A percentile compares a stretch with the other conserved stretches of the same genome.
Evolutionary conservation across 306 rosid species (phyloP).

Genomic region (barrel medic (Medicago truncatula)): DNA sequence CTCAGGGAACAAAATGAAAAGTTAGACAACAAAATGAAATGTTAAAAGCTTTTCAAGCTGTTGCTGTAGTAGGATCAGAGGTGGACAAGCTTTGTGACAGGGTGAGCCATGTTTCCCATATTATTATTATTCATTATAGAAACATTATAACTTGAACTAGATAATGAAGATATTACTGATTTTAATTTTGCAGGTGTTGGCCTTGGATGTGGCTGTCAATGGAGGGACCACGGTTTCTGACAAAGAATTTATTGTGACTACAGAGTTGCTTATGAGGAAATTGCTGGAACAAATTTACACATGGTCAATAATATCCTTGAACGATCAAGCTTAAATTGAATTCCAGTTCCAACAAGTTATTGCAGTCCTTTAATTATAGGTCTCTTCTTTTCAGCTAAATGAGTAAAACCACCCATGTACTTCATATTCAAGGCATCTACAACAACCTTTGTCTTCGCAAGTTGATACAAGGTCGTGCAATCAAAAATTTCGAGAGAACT

Average conservation of each 20-base stretch:
- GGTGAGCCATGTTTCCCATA: conserved; percentile 48
- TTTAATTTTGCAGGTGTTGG: conserved; percentile 63
- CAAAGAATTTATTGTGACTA: conserved; percentile 62
- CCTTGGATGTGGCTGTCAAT: conserved; percentile 69
- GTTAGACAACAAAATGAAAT: conserved; percentile 52
- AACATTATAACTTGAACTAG: not conserved
- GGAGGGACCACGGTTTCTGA: conserved; percentile 78
- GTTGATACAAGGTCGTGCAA: no score
- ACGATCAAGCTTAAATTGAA: no score
- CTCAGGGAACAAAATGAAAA: no score
- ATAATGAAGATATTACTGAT: conserved; percentile 26
- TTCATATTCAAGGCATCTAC: no score
- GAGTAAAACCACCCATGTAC: no score
- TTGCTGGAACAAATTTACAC: conserved; percentile 53
- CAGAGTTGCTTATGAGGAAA: conserved; percentile 89
- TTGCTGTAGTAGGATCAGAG: conserved; percentile 70
- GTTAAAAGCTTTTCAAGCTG: conserved; percentile 60
- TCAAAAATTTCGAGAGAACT: no score
- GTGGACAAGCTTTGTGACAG: conserved; percentile 79
- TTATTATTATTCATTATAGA: not conserved
- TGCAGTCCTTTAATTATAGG: no score
- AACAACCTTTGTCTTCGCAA: no score
- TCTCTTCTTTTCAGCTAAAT: no score
- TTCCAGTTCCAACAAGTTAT: no score
- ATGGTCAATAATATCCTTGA: no score